A percentile compares a stretch with the other conserved stretches of the same genome.
Evolutionary conservation across 2,329 filamentous ascomycete genomes (phyloP).

Genomic region (Aspergillus oerlinghausenensis): DNA sequence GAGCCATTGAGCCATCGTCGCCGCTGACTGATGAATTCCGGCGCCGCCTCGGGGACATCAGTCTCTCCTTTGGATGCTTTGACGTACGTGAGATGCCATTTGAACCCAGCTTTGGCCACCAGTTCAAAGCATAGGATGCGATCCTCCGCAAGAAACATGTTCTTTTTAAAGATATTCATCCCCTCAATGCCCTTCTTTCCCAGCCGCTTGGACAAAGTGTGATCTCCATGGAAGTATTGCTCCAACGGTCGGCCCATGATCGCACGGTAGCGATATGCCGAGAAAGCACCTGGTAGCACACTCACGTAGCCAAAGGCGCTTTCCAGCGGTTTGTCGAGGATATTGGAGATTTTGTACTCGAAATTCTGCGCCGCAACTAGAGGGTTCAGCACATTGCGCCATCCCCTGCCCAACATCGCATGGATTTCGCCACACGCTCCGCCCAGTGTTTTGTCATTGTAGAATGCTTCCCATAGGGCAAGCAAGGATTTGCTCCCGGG

Average conservation of each 20-base stretch:
- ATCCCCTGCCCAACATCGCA: slow-evolving; percentile 89
- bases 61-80: slow-evolving; percentile 99
- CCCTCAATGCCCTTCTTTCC: slow-evolving; percentile 99
- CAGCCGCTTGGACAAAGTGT: slow-evolving; percentile 89
- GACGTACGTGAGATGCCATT: slow-evolving; percentile 98
- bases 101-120: slow-evolving; percentile 95
- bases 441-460: slow-evolving; percentile 98
- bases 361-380: slow-evolving; percentile 96
- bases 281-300: slow-evolving; percentile 98
- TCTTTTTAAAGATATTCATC: slow-evolving; percentile 99
- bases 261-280: slow-evolving; percentile 92
- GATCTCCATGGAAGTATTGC: slow-evolving; percentile 99
- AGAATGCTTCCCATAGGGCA: slow-evolving; percentile 95
- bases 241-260: slow-evolving; percentile 97
- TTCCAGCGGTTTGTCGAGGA: slow-evolving; percentile 95
- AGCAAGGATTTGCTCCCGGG: slow-evolving; percentile 87
- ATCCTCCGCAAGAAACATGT: slow-evolving; percentile 99
- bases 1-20: slow-evolving; percentile 99
- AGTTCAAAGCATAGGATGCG: slow-evolving; percentile 99
- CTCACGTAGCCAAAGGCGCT: slow-evolving; percentile 96
- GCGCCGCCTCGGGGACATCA: slow-evolving; percentile 92
- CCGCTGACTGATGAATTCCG: slow-evolving; percentile 96
- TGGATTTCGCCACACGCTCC: slow-evolving; percentile 99
- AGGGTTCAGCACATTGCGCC: slow-evolving; percentile 88
- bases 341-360: slow-evolving; percentile 99